Conservation (phyloP, 371 early-diverging fungal genomes). For the Mucor mucedo region DNA sequence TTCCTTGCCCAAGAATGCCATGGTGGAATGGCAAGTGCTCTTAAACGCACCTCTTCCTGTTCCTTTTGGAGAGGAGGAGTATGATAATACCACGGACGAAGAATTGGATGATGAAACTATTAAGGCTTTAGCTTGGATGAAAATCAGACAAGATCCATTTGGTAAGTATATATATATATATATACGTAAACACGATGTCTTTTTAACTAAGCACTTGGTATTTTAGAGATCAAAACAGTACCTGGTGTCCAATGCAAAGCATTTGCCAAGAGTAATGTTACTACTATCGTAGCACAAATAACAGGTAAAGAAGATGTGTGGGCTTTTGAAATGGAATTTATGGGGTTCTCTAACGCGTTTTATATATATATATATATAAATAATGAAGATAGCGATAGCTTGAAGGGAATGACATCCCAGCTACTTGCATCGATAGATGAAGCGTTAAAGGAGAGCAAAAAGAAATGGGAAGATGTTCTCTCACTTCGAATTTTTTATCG, state of each 20-base stretch:
- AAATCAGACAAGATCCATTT: constrained; percentile 10
- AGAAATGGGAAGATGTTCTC: constrained; percentile 16
- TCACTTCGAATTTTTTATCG: constrained; percentile 18
- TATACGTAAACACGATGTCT: not conserved
- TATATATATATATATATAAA: not conserved
- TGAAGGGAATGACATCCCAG: not conserved
- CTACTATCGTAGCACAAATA: constrained; percentile 17
- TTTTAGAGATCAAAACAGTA: not conserved
- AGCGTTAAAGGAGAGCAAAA: constrained; percentile 13
- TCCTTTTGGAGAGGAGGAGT: constrained; percentile 21
- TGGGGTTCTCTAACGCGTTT: not conserved
- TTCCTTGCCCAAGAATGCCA: constrained; percentile 59
- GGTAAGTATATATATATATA: constrained; percentile 15
- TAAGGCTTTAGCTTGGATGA: not conserved
- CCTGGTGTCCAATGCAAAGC: not conserved
- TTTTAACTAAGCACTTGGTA: not conserved
- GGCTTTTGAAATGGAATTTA: not conserved
- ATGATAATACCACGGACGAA: constrained; percentile 47
- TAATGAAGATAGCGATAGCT: not conserved
- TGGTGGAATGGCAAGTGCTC: constrained; percentile 69
- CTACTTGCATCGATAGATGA: constrained; percentile 2
- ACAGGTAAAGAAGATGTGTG: not conserved
- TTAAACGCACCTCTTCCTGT: constrained; percentile 29
- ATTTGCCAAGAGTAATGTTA: not conserved
- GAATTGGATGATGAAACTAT: constrained; percentile 23